phyloP scores from a whole-genome alignment of 331 rosid species.

The Malus hybrid region DNA sequence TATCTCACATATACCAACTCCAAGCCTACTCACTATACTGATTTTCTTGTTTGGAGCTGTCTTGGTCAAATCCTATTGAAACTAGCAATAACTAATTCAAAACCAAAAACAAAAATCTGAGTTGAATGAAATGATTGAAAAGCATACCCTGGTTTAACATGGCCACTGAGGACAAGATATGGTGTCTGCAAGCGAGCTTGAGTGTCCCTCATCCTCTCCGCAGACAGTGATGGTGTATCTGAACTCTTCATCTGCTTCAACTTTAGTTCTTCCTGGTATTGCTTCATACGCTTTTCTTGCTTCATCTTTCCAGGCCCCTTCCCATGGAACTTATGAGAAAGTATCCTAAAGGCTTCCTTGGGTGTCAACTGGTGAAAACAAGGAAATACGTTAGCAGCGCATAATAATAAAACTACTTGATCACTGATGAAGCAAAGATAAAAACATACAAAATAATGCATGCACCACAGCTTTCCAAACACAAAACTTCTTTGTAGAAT shows the following conservation, averaged over 20 bases:
- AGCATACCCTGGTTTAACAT: constrained; percentile 85
- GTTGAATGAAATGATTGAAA: not conserved
- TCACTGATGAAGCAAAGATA: constrained; percentile 1
- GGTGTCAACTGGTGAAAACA: constrained; percentile 73
- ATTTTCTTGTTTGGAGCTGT: not conserved
- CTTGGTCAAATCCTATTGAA: not conserved
- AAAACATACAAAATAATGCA: not conserved
- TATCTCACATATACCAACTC: not conserved
- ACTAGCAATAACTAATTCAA: not conserved
- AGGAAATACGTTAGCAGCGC: not conserved
- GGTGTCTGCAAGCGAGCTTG: constrained; percentile 81
- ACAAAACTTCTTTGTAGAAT: not conserved
- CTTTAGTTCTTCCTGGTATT: constrained; percentile 76
- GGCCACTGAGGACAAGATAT: constrained; percentile 93
- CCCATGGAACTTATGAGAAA: constrained; percentile 89
- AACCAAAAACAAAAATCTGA: not conserved
- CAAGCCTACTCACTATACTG: not conserved
- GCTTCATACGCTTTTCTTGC: constrained; percentile 93
- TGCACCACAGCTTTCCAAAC: not conserved
- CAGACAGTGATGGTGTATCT: constrained; percentile 81
- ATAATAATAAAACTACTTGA: constrained; percentile 1
- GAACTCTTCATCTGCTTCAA: constrained; percentile 92
- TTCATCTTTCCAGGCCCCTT: constrained; percentile 99
- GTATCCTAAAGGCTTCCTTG: constrained; percentile 72
- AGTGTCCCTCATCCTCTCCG: constrained; percentile 93